phyloP scores from a whole-genome alignment of 805 yeast species.

The Barnettozyma populi region DNA sequence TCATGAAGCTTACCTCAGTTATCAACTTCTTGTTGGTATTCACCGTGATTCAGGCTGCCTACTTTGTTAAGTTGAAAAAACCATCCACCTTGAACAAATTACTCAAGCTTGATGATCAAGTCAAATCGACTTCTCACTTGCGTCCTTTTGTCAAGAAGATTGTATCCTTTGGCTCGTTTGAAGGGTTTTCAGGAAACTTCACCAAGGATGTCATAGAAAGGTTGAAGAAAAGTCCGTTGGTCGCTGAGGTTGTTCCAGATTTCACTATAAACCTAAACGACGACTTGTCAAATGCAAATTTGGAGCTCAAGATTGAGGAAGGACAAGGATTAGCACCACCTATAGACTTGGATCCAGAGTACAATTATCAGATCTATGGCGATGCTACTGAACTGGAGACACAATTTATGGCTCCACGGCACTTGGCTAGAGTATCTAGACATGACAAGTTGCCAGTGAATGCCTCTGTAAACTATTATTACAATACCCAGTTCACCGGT shows the following conservation, averaged over 20 bases:
- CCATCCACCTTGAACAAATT: conserved; percentile 20
- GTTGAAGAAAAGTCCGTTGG: conserved; percentile 52
- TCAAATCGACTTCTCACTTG: conserved; percentile 34
- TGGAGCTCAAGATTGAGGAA: conserved; percentile 7
- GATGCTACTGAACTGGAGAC: conserved; percentile 13
- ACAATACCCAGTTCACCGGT: conserved; percentile 44
- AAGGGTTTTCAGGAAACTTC: conserved; percentile 64
- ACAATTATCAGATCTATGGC: background rate
- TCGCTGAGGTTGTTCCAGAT: conserved; percentile 68
- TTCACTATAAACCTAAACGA: conserved; percentile 52
- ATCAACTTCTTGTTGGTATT: background rate
- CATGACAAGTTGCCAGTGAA: conserved; percentile 30
- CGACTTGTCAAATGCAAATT: conserved; percentile 11
- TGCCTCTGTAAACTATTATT: conserved; percentile 39
- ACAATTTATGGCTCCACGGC: conserved; percentile 55
- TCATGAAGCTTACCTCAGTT: background rate
- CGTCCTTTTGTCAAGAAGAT: conserved; percentile 42
- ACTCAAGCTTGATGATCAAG: conserved; percentile 18
- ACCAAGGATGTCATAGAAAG: conserved; percentile 40
- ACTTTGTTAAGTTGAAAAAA: conserved; percentile 23
- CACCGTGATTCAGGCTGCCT: conserved; percentile 10
- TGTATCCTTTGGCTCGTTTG: conserved; percentile 64
- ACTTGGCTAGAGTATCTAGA: conserved; percentile 60
- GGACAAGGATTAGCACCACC: conserved; percentile 1
- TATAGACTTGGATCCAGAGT: background rate